Base-by-base conservation (phyloP, 1,284 basidiomycete genomes). In the Puccinia coronata region DNA sequence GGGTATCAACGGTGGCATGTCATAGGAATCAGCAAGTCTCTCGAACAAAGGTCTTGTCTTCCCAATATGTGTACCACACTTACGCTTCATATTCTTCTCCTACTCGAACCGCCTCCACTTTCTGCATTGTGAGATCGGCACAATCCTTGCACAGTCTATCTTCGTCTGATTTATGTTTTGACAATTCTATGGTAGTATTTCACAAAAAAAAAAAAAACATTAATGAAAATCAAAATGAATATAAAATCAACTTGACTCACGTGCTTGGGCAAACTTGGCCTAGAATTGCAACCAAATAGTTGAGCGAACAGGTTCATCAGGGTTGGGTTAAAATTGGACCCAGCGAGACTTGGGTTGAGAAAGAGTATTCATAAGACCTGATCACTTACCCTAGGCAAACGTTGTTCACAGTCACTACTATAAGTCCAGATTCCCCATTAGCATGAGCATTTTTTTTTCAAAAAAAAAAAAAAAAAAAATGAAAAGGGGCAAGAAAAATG, bases 81-180 rank as follows among this genome's bases (percentile, higher is more conserved):
- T 25, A 74, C 72, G 72, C 72, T 74, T 55, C 39, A 31, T 57
- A 74, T 16, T 74, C 53, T 16, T 74, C 72, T 39, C 72, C 72
- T 8, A 74, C 31, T 41, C 72, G 49, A 1, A 74, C 53, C n/a
- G 72, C 72, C n/a, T 74, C 72, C 0, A 74, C 55, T 43, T 74
- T 74, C 55, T 43, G 18, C 53, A 55, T 74, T n/a, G 72, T 74
- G 20, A 74, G 34, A 20, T 47, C 16, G 9, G 72, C 72, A 74
- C 72, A 74, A 57, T 57, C 72, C 41, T 49, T 55, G 23, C 72
- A 74, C 25, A 74, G 43, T n/a, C 72, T 39, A 55, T 74, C 72
- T 57, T 74, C 72, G 34, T 74, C 72, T 20, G 55, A 74, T 20
- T 41, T 59, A 25, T 74, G 72, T 39, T 74, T 74, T 20, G 72